phyloP scores from a whole-genome alignment of 2,329 filamentous ascomycete species.

The Diaporthe ilicicola region DNA sequence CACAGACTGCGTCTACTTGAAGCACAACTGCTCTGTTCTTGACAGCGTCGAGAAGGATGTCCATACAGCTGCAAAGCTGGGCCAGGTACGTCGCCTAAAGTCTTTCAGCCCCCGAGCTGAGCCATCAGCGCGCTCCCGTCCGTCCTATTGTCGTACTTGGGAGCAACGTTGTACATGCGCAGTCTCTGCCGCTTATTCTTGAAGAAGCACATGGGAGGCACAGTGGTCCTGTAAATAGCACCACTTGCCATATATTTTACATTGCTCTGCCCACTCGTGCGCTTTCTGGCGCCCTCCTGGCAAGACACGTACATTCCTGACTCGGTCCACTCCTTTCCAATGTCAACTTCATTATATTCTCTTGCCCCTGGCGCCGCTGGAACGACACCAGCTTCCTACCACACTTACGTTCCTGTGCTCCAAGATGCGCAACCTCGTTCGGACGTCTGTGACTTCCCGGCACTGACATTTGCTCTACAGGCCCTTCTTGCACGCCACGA shows the following conservation, averaged over 20 bases:
- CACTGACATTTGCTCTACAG: constrained; percentile 81
- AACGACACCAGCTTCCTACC: constrained; percentile 6
- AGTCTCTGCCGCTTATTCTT: background rate
- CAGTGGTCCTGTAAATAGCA: constrained; percentile 13
- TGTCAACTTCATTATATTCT: constrained; percentile 16
- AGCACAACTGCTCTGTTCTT: constrained; percentile 80
- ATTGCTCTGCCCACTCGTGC: background rate
- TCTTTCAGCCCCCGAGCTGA: constrained; percentile 13
- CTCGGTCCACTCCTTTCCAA: constrained; percentile 1
- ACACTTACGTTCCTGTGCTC: constrained; percentile 1
- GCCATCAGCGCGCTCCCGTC: constrained; percentile 7
- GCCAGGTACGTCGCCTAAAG: constrained; percentile 75
- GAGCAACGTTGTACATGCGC: constrained; percentile 16
- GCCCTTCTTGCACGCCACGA: constrained; percentile 92
- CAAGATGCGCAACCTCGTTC: constrained; percentile 26
- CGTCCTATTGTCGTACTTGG: background rate
- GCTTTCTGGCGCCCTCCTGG: background rate
- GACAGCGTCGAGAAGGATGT: constrained; percentile 89
- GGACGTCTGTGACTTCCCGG: constrained; percentile 45
- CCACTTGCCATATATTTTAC: background rate
- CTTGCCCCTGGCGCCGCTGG: constrained; percentile 10
- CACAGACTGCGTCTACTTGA: constrained; percentile 79
- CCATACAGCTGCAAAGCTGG: constrained; percentile 83
- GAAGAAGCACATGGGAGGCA: background rate
- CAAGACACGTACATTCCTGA: constrained; percentile 38